Evolutionary conservation across 2,329 filamentous ascomycete genomes (phyloP).

Genomic region (Colletotrichum sp.): DNA sequence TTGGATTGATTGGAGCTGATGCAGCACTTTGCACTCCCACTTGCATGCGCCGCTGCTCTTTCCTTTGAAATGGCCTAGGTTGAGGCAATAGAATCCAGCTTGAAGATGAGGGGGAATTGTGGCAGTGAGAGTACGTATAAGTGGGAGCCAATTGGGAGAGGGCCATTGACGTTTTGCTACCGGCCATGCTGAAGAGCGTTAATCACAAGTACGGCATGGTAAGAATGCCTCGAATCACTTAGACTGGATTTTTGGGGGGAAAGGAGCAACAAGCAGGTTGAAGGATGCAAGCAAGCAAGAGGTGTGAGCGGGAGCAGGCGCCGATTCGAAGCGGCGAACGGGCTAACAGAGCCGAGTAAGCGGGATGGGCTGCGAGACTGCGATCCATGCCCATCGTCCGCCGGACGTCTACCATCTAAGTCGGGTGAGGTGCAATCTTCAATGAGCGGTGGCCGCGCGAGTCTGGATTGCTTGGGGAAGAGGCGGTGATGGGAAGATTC

Average conservation of each 20-base stretch:
- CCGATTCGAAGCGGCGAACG: background rate
- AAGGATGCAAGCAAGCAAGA: background rate
- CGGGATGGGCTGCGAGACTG: background rate
- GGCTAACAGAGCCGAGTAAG: background rate
- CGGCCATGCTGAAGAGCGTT: background rate
- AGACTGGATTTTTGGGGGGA: background rate
- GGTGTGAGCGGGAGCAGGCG: slow-evolving; percentile 1
- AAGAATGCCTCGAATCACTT: background rate
- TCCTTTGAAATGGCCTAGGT: background rate
- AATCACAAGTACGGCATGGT: background rate
- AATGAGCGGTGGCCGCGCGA: background rate
- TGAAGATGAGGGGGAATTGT: background rate
- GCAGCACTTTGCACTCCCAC: background rate
- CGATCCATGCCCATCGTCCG: background rate
- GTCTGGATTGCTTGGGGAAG: background rate
- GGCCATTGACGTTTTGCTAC: background rate
- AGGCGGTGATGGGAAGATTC: background rate
- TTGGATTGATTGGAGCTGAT: background rate
- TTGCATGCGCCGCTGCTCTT: background rate
- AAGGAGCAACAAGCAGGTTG: background rate
- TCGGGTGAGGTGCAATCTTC: background rate
- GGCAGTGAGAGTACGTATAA: slow-evolving; percentile 7
- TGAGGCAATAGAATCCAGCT: background rate
- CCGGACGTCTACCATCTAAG: background rate
- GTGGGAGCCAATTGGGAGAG: background rate